Conservation (phyloP, 1,139 yeast species). For the Yamadazyma triangularis region DNA sequence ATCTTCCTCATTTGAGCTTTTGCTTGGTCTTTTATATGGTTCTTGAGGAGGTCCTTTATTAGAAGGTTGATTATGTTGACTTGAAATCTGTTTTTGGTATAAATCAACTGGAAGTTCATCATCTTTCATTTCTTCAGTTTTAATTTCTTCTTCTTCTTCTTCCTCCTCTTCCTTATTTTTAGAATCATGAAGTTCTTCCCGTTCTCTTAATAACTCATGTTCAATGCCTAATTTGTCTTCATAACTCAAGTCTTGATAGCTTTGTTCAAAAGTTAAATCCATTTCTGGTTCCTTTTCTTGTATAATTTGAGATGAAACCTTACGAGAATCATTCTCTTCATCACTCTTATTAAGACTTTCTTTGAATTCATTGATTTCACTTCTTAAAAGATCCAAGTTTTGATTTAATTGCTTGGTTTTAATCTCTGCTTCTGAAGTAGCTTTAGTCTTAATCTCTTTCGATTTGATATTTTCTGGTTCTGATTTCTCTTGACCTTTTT, state of each 20-base stretch:
- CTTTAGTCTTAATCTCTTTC: too few relatives aligned
- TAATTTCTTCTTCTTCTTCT: conserved; percentile 1
- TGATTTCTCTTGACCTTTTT: neutral
- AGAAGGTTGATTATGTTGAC: neutral
- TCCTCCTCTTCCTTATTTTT: conserved; percentile 1
- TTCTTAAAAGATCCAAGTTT: conserved; percentile 38
- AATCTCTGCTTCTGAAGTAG: conserved; percentile 6
- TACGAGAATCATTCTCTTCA: conserved; percentile 2
- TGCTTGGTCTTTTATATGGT: too few relatives aligned
- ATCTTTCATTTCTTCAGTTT: conserved; percentile 1
- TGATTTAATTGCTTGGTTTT: conserved; percentile 34
- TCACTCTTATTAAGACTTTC: conserved; percentile 36
- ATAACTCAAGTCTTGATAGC: conserved; percentile 37
- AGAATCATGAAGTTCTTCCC: conserved; percentile 1
- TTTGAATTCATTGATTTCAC: conserved; percentile 45
- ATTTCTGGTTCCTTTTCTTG: conserved; percentile 10
- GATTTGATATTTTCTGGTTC: neutral
- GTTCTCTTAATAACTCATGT: neutral
- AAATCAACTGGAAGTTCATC: too few relatives aligned
- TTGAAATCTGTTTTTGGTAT: too few relatives aligned
- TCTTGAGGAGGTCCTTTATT: too few relatives aligned
- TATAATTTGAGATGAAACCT: conserved; percentile 9
- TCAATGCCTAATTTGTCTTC: conserved; percentile 24
- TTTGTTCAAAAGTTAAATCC: conserved; percentile 39
- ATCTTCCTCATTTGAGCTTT: too few relatives aligned